Evolutionary conservation across 208 protist species (phyloP).

Genomic region (Wallacemonas collosoma): DNA sequence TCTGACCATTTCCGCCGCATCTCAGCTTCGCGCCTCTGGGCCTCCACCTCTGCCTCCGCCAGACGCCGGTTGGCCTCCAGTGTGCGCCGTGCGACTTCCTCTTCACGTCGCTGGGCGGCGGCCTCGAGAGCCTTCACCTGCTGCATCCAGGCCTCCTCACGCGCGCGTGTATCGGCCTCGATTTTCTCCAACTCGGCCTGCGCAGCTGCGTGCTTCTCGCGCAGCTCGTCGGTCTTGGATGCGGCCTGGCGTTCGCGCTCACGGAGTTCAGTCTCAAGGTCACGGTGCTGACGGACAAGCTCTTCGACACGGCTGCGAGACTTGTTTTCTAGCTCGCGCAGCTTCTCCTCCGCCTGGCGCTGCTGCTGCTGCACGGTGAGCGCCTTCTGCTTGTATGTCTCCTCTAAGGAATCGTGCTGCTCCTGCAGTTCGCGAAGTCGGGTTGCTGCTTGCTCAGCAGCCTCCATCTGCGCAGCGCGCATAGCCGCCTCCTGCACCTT

Average conservation of each 20-base stretch:
- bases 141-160: conserved; percentile 58
- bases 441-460: conserved; percentile 31
- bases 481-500: conserved; percentile 56
- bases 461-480: conserved; percentile 31
- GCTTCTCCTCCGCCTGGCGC: conserved; percentile 49
- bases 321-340: conserved; percentile 42
- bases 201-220: conserved; percentile 27
- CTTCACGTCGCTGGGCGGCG: conserved; percentile 39
- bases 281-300: conserved; percentile 51
- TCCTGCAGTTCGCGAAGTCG: conserved; percentile 56
- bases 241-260: conserved; percentile 44
- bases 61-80: conserved; percentile 45
- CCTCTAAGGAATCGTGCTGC: conserved; percentile 46
- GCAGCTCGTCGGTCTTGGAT: conserved; percentile 50
- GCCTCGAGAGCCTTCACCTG: conserved; percentile 48
- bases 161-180: conserved; percentile 27
- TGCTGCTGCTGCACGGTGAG: conserved; percentile 44
- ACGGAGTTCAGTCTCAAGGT: conserved; percentile 47
- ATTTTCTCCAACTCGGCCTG: conserved; percentile 50
- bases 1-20: conserved; percentile 51
- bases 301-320: conserved; percentile 53
- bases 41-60: conserved; percentile 42
- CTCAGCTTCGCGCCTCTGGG: conserved; percentile 41
- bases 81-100: conserved; percentile 38
- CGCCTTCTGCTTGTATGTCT: conserved; percentile 48